Conservation (phyloP, 768 basidiomycete genomes). For the Tubosaeta sp. region DNA sequence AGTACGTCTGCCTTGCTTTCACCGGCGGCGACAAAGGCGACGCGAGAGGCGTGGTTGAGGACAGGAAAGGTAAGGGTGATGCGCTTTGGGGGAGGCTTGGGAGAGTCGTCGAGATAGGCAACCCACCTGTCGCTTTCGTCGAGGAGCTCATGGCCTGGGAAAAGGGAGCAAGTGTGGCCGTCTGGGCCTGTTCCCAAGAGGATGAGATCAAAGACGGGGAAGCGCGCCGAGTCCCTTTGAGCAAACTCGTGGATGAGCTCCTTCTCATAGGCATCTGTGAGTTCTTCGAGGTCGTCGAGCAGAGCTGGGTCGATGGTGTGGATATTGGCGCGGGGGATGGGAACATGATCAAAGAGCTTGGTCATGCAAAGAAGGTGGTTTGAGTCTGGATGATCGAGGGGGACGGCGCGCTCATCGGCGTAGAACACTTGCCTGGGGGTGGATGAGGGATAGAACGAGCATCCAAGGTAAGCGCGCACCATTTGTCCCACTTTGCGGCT, state of each 20-base stretch:
- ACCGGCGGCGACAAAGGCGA: constrained; percentile 88
- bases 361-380: constrained; percentile 78
- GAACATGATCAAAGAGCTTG: constrained; percentile 76
- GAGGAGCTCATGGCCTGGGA: constrained; percentile 88
- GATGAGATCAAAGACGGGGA: constrained; percentile 97
- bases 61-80: constrained; percentile 93
- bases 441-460: neutral
- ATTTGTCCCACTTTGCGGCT: constrained; percentile 88
- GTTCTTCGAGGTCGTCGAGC: constrained; percentile 73
- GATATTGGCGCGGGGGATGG: constrained; percentile 72
- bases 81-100: constrained; percentile 86
- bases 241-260: constrained; percentile 89
- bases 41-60: constrained; percentile 81
- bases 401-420: constrained; percentile 93
- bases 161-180: constrained; percentile 97
- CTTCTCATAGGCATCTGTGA: constrained; percentile 76
- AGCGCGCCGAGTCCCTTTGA: constrained; percentile 87
- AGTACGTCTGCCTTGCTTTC: constrained; percentile 78
- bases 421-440: constrained; percentile 89
- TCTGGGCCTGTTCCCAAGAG: constrained; percentile 96
- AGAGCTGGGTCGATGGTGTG: constrained; percentile 73
- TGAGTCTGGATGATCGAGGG: constrained; percentile 88
- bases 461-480: constrained; percentile 46
- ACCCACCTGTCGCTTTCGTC: constrained; percentile 92
- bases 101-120: constrained; percentile 87